Evolutionary conservation across 805 yeast genomes (phyloP).

Genomic region (Starmerella vitae): DNA sequence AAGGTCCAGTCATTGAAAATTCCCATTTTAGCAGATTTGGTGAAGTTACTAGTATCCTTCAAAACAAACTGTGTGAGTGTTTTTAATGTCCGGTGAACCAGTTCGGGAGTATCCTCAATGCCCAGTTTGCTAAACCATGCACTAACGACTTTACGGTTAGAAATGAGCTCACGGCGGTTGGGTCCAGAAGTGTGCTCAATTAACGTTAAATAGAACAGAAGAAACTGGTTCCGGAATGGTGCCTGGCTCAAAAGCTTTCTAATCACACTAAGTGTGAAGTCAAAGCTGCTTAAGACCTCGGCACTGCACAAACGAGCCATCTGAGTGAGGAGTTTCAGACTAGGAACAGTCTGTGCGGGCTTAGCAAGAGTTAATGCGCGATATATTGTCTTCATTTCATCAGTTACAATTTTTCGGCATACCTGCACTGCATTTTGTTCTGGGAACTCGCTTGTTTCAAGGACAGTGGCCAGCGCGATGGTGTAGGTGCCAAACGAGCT

Average conservation of each 20-base stretch:
- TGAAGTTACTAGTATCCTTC: constrained; percentile 41
- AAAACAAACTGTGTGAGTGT: constrained; percentile 41
- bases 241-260: constrained; percentile 47
- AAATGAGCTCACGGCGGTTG: constrained; percentile 50
- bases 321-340: constrained; percentile 42
- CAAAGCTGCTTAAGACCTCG: constrained; percentile 52
- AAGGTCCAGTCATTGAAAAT: constrained; percentile 68
- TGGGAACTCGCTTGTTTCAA: constrained; percentile 7
- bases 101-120: constrained; percentile 38
- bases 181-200: constrained; percentile 38
- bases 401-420: constrained; percentile 40
- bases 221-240: constrained; percentile 45
- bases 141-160: constrained; percentile 41
- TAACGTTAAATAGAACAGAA: constrained; percentile 48
- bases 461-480: constrained; percentile 11
- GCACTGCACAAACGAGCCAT: constrained; percentile 36
- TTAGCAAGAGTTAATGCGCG: constrained; percentile 49
- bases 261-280: constrained; percentile 46
- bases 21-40: constrained; percentile 56
- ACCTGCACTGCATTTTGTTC: constrained; percentile 22
- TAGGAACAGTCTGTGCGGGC: constrained; percentile 48
- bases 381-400: constrained; percentile 50
- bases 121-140: constrained; percentile 53
- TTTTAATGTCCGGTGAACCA: constrained; percentile 33
- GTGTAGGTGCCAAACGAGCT: constrained; percentile 17